Percentiles rank a stretch among this genome's conserved stretches.
Conservation (phyloP, 169 alveolate species). For the Cryptosporidium sp. region DNA sequence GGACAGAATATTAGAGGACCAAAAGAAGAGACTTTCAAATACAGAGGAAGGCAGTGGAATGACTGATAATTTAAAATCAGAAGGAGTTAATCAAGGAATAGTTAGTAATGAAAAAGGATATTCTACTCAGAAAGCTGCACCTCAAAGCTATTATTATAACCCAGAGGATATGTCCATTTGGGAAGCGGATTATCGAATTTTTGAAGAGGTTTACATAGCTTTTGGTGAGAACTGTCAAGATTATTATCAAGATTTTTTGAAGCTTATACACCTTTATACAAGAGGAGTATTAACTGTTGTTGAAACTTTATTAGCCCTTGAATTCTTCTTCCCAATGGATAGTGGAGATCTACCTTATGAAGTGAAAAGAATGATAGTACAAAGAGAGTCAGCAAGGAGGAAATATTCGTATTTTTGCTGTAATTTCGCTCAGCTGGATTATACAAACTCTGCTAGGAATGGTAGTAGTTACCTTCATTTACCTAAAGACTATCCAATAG, state of each 20-base stretch:
- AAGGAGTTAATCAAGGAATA: neutral
- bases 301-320: slow-evolving; percentile 65
- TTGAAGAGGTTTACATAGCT: slow-evolving; percentile 70
- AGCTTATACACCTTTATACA: slow-evolving; percentile 52
- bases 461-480: slow-evolving; percentile 70
- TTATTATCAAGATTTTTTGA: slow-evolving; percentile 56
- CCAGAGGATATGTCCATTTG: slow-evolving; percentile 71
- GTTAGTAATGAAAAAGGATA: slow-evolving; percentile 14
- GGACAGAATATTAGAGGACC: slow-evolving; percentile 48
- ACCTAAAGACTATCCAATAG: slow-evolving; percentile 73
- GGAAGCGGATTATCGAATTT: slow-evolving; percentile 74
- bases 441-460: slow-evolving; percentile 52
- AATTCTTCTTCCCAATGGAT: slow-evolving; percentile 75
- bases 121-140: slow-evolving; percentile 19
- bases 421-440: slow-evolving; percentile 68
- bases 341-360: slow-evolving; percentile 75
- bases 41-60: neutral
- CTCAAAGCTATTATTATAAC: slow-evolving; percentile 51
- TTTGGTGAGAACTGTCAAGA: slow-evolving; percentile 64
- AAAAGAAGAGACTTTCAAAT: slow-evolving; percentile 29
- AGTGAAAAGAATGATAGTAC: slow-evolving; percentile 69
- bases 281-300: slow-evolving; percentile 75
- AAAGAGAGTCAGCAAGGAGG: slow-evolving; percentile 72
- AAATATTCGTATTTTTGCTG: slow-evolving; percentile 72
- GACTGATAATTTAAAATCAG: slow-evolving; percentile 4